Conservation (phyloP, 352 stramenopile species). For the Phytophthora hibernalis region DNA sequence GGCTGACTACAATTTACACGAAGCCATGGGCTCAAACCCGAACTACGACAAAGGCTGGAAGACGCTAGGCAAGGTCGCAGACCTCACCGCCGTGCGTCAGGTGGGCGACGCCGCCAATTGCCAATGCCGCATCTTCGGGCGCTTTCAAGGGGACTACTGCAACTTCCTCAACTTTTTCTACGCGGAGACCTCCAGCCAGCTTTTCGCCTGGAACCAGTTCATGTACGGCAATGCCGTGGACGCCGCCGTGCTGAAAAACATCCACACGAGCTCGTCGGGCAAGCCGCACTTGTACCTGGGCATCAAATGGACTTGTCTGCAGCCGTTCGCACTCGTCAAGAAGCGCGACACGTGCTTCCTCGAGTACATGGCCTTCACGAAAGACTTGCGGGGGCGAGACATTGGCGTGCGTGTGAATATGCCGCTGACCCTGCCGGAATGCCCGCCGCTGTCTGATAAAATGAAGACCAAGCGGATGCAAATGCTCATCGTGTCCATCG, state of each 20-base stretch:
- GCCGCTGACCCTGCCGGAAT: slow-evolving; percentile 63
- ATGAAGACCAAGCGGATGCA: slow-evolving; percentile 63
- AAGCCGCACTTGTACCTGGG: slow-evolving; percentile 68
- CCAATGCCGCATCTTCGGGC: slow-evolving; percentile 63
- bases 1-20: slow-evolving; percentile 54
- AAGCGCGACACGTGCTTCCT: slow-evolving; percentile 76
- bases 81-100: slow-evolving; percentile 39
- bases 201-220: slow-evolving; percentile 73
- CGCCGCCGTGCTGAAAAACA: slow-evolving; percentile 68
- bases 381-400: slow-evolving; percentile 58
- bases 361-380: slow-evolving; percentile 77
- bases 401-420: slow-evolving; percentile 67
- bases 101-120: slow-evolving; percentile 23
- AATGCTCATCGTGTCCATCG: slow-evolving; percentile 61
- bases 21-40: slow-evolving; percentile 41
- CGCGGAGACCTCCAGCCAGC: slow-evolving; percentile 53
- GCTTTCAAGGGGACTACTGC: slow-evolving; percentile 58
- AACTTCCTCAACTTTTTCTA: slow-evolving; percentile 78
- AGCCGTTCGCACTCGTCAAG: slow-evolving; percentile 59
- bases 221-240: slow-evolving; percentile 66
- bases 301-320: slow-evolving; percentile 79
- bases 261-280: slow-evolving; percentile 55
- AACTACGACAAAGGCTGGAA: slow-evolving; percentile 39
- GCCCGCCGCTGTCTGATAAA: slow-evolving; percentile 47
- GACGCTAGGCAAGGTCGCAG: slow-evolving; percentile 30